Conservation (phyloP, 2,329 filamentous ascomycete genomes). For the Fusarium cyanostomum region DNA sequence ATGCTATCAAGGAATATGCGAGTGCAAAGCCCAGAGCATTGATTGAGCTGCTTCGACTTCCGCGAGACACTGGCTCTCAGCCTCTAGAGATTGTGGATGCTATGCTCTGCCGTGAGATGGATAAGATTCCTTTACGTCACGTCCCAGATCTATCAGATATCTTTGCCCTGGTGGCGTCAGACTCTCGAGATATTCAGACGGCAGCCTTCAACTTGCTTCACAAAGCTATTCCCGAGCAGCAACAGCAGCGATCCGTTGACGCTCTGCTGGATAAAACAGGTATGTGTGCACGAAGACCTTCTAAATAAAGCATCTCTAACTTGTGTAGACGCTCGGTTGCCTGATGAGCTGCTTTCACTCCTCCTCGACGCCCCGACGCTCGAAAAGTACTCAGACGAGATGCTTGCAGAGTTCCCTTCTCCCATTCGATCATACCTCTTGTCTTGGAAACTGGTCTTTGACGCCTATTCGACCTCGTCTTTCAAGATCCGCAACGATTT, state of each 20-base stretch:
- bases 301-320: background rate
- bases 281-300: constrained; percentile 35
- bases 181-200: constrained; percentile 78
- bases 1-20: constrained; percentile 73
- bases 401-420: constrained; percentile 74
- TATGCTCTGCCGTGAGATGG: constrained; percentile 75
- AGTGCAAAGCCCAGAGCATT: constrained; percentile 65
- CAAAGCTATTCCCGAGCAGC: constrained; percentile 77
- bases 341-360: constrained; percentile 85
- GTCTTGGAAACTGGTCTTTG: constrained; percentile 90
- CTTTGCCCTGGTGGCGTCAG: constrained; percentile 79
- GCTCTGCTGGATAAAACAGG: constrained; percentile 74
- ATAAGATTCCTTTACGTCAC: constrained; percentile 68
- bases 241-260: constrained; percentile 86
- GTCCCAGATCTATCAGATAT: constrained; percentile 73
- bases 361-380: constrained; percentile 80
- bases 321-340: constrained; percentile 70
- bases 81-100: constrained; percentile 80
- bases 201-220: constrained; percentile 85
- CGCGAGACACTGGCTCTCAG: constrained; percentile 60
- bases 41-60: constrained; percentile 69
- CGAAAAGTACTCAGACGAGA: constrained; percentile 71
- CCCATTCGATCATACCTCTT: constrained; percentile 82
- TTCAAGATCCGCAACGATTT: constrained; percentile 87
- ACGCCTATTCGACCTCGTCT: constrained; percentile 81